phyloP scores from a whole-genome alignment of 306 rosid genomes.

The Quercus parvula region DNA sequence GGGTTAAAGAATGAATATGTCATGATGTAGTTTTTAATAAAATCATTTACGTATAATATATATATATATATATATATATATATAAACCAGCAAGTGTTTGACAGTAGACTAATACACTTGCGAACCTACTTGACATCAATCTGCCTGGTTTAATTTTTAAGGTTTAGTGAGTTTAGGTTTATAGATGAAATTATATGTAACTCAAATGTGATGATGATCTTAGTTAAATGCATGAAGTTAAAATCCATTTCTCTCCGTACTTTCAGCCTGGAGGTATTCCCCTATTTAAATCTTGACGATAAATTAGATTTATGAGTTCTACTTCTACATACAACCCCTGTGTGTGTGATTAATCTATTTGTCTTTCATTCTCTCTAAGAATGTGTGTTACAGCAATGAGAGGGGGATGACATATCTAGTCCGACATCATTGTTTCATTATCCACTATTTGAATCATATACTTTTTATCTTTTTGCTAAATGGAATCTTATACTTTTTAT shows the following conservation, averaged over 20 bases:
- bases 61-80: too few species aligned
- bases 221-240: not conserved
- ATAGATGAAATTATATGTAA: not conserved
- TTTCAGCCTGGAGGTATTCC: not conserved
- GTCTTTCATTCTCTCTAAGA: not conserved
- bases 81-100: too few species aligned
- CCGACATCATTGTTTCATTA: not conserved
- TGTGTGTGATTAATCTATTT: not conserved
- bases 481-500: not conserved
- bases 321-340: not conserved
- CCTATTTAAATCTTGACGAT: not conserved
- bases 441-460: not conserved
- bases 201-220: not conserved
- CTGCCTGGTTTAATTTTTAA: too few species aligned
- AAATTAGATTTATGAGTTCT: not conserved
- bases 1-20: too few species aligned
- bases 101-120: too few species aligned
- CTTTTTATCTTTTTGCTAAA: not conserved
- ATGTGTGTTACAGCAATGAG: not conserved
- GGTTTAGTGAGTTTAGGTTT: not conserved
- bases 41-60: too few species aligned
- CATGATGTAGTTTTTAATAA: too few species aligned
- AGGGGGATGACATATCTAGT: not conserved
- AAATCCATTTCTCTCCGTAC: not conserved
- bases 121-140: not conserved